Evolutionary conservation across 768 basidiomycete genomes (phyloP).

Genomic region (Boletus rubropictus): DNA sequence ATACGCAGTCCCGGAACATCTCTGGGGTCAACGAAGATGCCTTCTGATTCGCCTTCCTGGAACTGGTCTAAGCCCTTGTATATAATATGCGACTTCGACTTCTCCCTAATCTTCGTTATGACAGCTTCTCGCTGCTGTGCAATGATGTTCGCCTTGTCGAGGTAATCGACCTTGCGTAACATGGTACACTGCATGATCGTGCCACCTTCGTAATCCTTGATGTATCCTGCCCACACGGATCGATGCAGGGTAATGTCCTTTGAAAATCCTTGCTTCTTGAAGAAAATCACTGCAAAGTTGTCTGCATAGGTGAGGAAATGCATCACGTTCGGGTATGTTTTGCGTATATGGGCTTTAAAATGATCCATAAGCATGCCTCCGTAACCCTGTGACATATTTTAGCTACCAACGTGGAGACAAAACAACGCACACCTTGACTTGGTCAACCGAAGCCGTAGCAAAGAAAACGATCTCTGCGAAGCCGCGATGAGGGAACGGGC

Average conservation of each 20-base stretch:
- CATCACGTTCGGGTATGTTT: constrained; percentile 80
- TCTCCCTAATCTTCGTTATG: constrained; percentile 78
- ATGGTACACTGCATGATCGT: constrained; percentile 99
- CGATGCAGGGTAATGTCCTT: constrained; percentile 94
- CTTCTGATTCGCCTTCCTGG: constrained; percentile 49
- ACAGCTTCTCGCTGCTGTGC: constrained; percentile 84
- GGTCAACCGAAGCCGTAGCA: constrained; percentile 92
- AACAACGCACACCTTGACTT: constrained; percentile 74
- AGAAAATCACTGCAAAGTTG: constrained; percentile 98
- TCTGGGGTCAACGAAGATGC: constrained; percentile 56
- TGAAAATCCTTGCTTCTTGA: constrained; percentile 98
- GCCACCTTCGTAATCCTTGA: constrained; percentile 99
- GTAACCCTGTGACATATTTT: constrained; percentile 64
- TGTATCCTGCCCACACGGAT: constrained; percentile 94
- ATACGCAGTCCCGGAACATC: constrained; percentile 85
- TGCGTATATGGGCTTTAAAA: constrained; percentile 88
- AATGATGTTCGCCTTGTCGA: constrained; percentile 71
- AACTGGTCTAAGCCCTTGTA: constrained; percentile 78
- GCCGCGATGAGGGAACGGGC: constrained; percentile 89
- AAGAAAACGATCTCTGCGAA: constrained; percentile 99
- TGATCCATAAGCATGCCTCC: constrained; percentile 98
- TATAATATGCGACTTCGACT: constrained; percentile 81
- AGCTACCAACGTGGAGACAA: neutral
- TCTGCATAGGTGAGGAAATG: constrained; percentile 98
- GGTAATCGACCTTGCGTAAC: constrained; percentile 88